These are phyloP conservation scores for Cyclostephanos invisitatus DNA, from an alignment of 108 stramenopile genomes.

Conservation along the genomic window DNA sequence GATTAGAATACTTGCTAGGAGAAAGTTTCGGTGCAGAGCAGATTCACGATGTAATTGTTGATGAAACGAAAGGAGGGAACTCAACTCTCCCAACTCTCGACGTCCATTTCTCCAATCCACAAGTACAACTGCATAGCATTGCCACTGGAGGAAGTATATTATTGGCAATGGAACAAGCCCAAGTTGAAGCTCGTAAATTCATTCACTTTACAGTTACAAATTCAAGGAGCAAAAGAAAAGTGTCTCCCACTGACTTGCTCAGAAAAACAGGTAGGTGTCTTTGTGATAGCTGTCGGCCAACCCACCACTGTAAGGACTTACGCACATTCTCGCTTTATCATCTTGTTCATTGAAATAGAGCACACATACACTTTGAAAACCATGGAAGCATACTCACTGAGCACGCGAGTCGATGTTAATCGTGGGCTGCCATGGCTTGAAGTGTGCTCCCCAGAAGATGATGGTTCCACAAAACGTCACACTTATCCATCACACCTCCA, in stretches of 20 bases:
- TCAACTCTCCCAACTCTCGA: constrained; percentile 50
- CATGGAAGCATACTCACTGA: constrained; percentile 42
- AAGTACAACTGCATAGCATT: constrained; percentile 54
- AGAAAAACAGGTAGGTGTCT: constrained; percentile 39
- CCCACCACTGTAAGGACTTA: background rate
- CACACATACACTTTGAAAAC: constrained; percentile 36
- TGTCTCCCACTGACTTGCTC: constrained; percentile 41
- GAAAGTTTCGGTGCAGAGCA: constrained; percentile 17
- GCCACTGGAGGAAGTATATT: constrained; percentile 53
- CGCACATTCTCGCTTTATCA: background rate
- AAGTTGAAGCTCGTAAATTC: constrained; percentile 55
- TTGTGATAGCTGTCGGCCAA: background rate
- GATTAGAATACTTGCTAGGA: constrained; percentile 41
- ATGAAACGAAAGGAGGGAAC: constrained; percentile 10
- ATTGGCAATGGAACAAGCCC: constrained; percentile 52
- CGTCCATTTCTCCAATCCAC: constrained; percentile 59
- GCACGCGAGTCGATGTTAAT: constrained; percentile 34
- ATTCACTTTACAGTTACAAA: constrained; percentile 37
- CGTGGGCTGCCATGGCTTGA: constrained; percentile 60
- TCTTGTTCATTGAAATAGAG: constrained; percentile 4
- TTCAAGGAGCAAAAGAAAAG: constrained; percentile 5
- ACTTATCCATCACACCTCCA: constrained; percentile 37
- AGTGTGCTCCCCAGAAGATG: constrained; percentile 21
- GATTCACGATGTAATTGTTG: constrained; percentile 1
- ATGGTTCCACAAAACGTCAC: background rate